A percentile compares a stretch with the other conserved stretches of the same genome.
Evolutionary conservation across 2,329 filamentous ascomycete species (phyloP).

Genomic region (Microascus cirrosus): DNA sequence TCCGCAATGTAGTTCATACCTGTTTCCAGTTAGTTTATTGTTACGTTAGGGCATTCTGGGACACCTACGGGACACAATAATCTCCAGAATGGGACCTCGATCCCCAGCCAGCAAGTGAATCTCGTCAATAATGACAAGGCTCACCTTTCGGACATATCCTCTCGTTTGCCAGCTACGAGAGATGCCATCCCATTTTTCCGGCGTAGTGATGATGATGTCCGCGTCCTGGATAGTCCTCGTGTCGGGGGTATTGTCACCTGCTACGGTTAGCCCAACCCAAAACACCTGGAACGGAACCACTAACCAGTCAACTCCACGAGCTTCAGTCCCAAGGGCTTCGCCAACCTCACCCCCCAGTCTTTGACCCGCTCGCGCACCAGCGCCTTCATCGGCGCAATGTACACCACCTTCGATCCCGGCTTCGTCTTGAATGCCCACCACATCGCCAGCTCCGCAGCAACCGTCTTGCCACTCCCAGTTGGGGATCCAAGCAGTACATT

Average conservation of each 20-base stretch:
- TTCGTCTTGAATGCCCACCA: constrained; percentile 98
- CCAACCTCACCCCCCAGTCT: constrained; percentile 81
- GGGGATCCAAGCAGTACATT: constrained; percentile 94
- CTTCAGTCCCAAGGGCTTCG: constrained; percentile 66
- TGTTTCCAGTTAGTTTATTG: background rate
- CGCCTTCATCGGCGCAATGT: constrained; percentile 99
- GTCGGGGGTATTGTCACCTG: constrained; percentile 85
- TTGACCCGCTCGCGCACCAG: constrained; percentile 92
- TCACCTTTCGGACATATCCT: constrained; percentile 90
- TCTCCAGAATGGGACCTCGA: constrained; percentile 93
- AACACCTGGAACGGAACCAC: background rate
- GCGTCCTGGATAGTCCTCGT: constrained; percentile 91
- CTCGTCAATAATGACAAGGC: constrained; percentile 95
- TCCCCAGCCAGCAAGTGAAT: constrained; percentile 96
- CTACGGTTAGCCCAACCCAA: background rate
- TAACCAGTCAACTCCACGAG: constrained; percentile 82
- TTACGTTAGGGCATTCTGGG: background rate
- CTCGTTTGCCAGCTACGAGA: constrained; percentile 97
- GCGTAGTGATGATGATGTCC: constrained; percentile 96
- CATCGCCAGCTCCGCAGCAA: constrained; percentile 93
- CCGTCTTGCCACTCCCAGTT: constrained; percentile 94
- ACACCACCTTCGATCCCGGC: constrained; percentile 93
- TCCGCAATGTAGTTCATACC: constrained; percentile 98
- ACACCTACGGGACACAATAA: constrained; percentile 64
- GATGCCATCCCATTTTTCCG: constrained; percentile 99